Evolutionary conservation across 257 asterid genomes (phyloP), one percentile per base, ranked within the genome.

Genomic region (Rubia yunnanensis): DNA sequence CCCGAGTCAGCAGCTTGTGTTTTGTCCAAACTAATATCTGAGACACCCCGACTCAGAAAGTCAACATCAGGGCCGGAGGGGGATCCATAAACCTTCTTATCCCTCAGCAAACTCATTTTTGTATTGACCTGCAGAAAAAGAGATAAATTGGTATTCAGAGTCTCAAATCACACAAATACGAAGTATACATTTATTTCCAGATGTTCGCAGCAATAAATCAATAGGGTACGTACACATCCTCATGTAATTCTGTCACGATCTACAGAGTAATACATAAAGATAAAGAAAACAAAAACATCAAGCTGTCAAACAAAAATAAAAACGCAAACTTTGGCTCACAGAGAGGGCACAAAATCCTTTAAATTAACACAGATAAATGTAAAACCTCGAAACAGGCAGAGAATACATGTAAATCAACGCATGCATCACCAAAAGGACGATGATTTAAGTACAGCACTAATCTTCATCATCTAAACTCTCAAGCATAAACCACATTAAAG

Each of bases 21-120:
- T n/a, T n/a, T n/a, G n/a, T 68, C 72, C 63, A 83, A 23, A 63
- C 56, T 63, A 74, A 85, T 31, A 68, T 73, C 78, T 10, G 81
- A 74, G 28, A 87, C 67, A 24, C 78, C 83, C 53, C 30, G 74
- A 35, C 76, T 65, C 70, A 81, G 59, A 27, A 81, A 79, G 59
- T 77, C 74, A 20, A 74, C 15, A 5, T 69, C 70, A 41, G 76
- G 72, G 48, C 56, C 66, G 23, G 77, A 65, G 69, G 67, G n/a
- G n/a, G n/a, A n/a, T n/a, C n/a, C n/a, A n/a, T n/a, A 69, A 17
- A 36, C 18, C 50, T 68, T 31, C 76, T 79, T 83, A n/a, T 30
- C 77, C 76, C 59, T n/a, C n/a, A n/a, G n/a, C n/a, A n/a, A 81
- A 73, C 78, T 84, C 94, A 87, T 89, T 20, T 60, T 49, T 36